Percentiles rank a stretch among this genome's conserved stretches.
Evolutionary conservation across 768 basidiomycete species (phyloP).

Genomic region (Mrakia hoshinonis): DNA sequence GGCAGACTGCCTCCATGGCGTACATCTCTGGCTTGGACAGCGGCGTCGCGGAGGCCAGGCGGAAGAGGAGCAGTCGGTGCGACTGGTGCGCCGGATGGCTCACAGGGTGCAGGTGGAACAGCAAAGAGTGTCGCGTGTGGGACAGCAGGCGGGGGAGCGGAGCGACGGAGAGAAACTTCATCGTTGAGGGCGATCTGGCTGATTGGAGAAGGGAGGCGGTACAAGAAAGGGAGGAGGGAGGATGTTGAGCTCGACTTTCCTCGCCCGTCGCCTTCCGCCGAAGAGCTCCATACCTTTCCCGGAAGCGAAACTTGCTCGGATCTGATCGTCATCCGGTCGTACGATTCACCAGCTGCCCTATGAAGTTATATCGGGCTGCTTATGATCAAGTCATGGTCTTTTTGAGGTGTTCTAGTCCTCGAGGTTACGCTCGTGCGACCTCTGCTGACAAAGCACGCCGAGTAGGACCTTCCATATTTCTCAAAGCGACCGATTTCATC

Average conservation of each 20-base stretch:
- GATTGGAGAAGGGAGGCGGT: not conserved
- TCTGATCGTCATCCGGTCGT: too few relatives aligned
- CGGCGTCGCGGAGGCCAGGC: constrained; percentile 44
- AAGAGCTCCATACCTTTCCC: not conserved
- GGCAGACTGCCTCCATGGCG: constrained; percentile 71
- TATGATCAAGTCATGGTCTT: too few relatives aligned
- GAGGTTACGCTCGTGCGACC: too few relatives aligned
- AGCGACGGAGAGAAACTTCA: constrained; percentile 28
- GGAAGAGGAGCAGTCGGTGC: constrained; percentile 58
- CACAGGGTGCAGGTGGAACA: constrained; percentile 46
- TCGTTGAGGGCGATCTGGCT: not conserved
- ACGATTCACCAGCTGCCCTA: too few relatives aligned
- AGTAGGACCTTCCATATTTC: too few relatives aligned
- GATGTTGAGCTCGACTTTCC: not conserved
- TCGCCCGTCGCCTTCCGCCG: not conserved
- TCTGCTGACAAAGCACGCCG: too few relatives aligned
- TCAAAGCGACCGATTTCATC: too few relatives aligned
- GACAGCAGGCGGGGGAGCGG: constrained; percentile 36
- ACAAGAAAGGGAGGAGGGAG: not conserved
- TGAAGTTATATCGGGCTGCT: too few relatives aligned
- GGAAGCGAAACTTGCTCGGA: not conserved
- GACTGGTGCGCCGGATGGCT: constrained; percentile 55
- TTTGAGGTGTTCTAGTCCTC: too few relatives aligned
- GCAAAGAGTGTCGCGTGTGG: constrained; percentile 49
- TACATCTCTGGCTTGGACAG: constrained; percentile 48